Percentiles rank a stretch among this genome's conserved stretches.
Conservation (phyloP, 768 basidiomycete genomes). For the Stropharia rugosoannulata region DNA sequence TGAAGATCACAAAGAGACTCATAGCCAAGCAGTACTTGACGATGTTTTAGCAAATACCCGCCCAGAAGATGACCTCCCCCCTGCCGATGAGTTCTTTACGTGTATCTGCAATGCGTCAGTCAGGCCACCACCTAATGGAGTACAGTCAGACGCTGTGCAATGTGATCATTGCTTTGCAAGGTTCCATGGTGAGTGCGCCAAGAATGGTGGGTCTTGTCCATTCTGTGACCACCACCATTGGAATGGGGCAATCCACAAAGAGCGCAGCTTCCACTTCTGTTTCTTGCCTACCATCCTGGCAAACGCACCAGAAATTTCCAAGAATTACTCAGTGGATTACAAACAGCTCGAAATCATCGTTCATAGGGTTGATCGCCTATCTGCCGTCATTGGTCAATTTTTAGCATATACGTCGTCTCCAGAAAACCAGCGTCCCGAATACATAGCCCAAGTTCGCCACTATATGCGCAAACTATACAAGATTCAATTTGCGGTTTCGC, state of each 20-base stretch:
- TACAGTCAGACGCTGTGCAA: constrained; percentile 81
- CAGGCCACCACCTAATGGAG: constrained; percentile 74
- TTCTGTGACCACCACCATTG: constrained; percentile 92
- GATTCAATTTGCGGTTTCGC: constrained; percentile 87
- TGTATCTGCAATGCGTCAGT: constrained; percentile 81
- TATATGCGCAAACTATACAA: constrained; percentile 90
- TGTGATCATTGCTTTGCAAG: constrained; percentile 88
- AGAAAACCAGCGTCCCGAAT: constrained; percentile 71
- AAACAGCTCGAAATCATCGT: constrained; percentile 79
- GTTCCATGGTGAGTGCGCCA: constrained; percentile 84
- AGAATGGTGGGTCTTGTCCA: constrained; percentile 87
- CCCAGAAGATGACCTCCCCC: constrained; percentile 77
- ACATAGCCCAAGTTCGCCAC: constrained; percentile 81
- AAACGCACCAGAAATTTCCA: constrained; percentile 76
- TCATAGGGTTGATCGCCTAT: constrained; percentile 75
- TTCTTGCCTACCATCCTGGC: constrained; percentile 70
- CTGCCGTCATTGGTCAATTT: constrained; percentile 77
- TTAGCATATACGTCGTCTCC: constrained; percentile 68
- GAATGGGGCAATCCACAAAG: constrained; percentile 83
- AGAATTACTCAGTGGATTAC: constrained; percentile 78
- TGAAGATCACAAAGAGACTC: constrained; percentile 59
- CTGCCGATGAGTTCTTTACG: constrained; percentile 78
- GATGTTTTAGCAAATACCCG: constrained; percentile 77
- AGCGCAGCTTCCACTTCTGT: constrained; percentile 82
- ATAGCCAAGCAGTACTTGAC: constrained; percentile 63